Conservation (phyloP, 2,329 filamentous ascomycete genomes). For the Rasamsonia emersonii region DNA sequence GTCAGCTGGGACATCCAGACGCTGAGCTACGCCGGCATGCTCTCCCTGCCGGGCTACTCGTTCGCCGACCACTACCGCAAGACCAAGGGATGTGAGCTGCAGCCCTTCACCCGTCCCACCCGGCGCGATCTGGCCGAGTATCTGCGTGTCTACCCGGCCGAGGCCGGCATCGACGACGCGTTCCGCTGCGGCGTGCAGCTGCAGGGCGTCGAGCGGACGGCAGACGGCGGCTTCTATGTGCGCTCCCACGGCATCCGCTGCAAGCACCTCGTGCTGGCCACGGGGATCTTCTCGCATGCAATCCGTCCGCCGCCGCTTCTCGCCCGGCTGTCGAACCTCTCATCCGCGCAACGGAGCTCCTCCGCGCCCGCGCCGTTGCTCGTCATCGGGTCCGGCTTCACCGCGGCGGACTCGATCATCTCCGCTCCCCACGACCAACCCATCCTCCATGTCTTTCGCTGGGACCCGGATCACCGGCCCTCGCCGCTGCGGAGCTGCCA, state of each 20-base stretch:
- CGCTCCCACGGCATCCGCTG: conserved; percentile 45
- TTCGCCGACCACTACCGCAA: conserved; percentile 45
- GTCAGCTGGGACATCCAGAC: conserved; percentile 50
- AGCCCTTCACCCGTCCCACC: conserved; percentile 48
- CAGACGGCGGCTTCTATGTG: conserved; percentile 43
- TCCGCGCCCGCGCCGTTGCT: conserved; percentile 34
- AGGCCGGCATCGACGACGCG: conserved; percentile 43
- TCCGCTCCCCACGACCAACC: conserved; percentile 42
- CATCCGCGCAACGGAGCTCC: conserved; percentile 12
- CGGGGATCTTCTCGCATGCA: conserved; percentile 49
- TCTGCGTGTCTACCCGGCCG: conserved; percentile 44
- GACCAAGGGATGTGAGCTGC: conserved; percentile 32
- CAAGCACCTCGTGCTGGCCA: conserved; percentile 50
- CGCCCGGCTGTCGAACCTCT: conserved; percentile 34
- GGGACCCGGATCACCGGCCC: conserved; percentile 47
- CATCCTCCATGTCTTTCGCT: conserved; percentile 53
- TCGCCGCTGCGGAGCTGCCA: conserved; percentile 52
- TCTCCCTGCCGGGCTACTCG: conserved; percentile 52
- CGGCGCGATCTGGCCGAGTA: conserved; percentile 49
- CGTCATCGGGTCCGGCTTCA: conserved; percentile 54
- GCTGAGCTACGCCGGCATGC: conserved; percentile 54
- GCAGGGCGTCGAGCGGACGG: conserved; percentile 35
- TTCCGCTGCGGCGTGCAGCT: conserved; percentile 38
- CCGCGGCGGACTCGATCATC: conserved; percentile 53
- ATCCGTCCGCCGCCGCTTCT: conserved; percentile 45